phyloP scores from a whole-genome alignment of 768 basidiomycete species.

The Porphyrellus cyaneotinctus region DNA sequence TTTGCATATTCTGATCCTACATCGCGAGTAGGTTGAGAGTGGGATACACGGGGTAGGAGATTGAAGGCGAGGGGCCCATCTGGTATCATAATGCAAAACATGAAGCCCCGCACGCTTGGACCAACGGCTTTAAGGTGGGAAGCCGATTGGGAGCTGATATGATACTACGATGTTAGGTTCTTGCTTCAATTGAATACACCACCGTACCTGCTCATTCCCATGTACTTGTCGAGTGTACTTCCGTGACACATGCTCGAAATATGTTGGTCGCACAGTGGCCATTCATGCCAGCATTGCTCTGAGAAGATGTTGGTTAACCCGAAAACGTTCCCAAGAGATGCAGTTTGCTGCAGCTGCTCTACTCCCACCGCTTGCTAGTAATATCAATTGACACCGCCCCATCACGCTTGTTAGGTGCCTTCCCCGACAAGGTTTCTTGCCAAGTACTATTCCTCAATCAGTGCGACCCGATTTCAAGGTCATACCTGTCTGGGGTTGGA shows the following conservation, averaged over 20 bases:
- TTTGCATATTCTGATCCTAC: slow-evolving; percentile 77
- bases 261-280: background rate
- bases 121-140: slow-evolving; percentile 74
- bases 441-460: slow-evolving; percentile 18
- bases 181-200: slow-evolving; percentile 12
- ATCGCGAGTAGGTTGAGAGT: background rate
- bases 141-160: slow-evolving; percentile 91
- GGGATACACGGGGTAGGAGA: slow-evolving; percentile 14
- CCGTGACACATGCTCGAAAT: slow-evolving; percentile 11
- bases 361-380: background rate
- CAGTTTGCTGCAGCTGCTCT: background rate
- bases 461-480: slow-evolving; percentile 13
- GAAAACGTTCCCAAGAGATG: slow-evolving; percentile 7
- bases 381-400: slow-evolving; percentile 13
- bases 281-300: slow-evolving; percentile 10
- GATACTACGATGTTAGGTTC: slow-evolving; percentile 28
- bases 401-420: slow-evolving; percentile 11
- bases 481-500: background rate
- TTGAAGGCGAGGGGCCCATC: slow-evolving; percentile 19
- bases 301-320: slow-evolving; percentile 4
- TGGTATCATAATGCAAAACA: slow-evolving; percentile 76
- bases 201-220: slow-evolving; percentile 18
- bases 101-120: slow-evolving; percentile 98
- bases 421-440: slow-evolving; percentile 16
- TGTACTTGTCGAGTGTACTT: slow-evolving; percentile 16